A percentile compares a stretch with the other conserved stretches of the same genome.
Conservation (phyloP, 768 basidiomycete species). For the Zangia roseola region DNA sequence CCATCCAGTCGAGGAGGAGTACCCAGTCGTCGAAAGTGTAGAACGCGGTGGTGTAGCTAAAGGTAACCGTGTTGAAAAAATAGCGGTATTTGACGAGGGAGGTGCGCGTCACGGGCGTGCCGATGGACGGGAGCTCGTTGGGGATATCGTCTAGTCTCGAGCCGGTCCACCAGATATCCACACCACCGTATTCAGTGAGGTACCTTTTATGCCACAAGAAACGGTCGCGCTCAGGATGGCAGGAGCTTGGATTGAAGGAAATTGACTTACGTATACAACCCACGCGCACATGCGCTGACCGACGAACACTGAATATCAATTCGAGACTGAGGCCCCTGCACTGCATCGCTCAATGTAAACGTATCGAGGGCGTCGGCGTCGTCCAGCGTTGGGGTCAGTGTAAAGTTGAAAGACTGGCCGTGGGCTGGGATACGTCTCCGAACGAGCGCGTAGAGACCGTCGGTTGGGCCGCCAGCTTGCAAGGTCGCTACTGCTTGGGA, state of each 20-base stretch:
- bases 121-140: conserved; percentile 28
- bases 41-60: conserved; percentile 40
- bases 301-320: conserved; percentile 36
- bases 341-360: conserved; percentile 33
- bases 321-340: background rate
- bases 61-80: conserved; percentile 44
- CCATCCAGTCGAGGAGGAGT: conserved; percentile 42
- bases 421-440: conserved; percentile 37
- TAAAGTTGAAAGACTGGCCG: conserved; percentile 32
- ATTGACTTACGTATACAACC: conserved; percentile 35
- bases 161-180: conserved; percentile 46
- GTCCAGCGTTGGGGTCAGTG: conserved; percentile 14
- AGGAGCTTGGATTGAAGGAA: background rate
- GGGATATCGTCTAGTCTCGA: conserved; percentile 37
- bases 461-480: background rate
- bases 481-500: background rate
- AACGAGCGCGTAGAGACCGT: conserved; percentile 36
- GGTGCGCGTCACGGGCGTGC: conserved; percentile 29
- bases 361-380: conserved; percentile 23
- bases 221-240: background rate
- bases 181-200: conserved; percentile 35
- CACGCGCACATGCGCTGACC: conserved; percentile 37
- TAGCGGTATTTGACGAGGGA: conserved; percentile 41
- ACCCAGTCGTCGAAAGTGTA: conserved; percentile 41
- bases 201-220: conserved; percentile 25